Conservation (phyloP, 1,284 basidiomycete genomes). For the Tylopilus orsonianus region DNA sequence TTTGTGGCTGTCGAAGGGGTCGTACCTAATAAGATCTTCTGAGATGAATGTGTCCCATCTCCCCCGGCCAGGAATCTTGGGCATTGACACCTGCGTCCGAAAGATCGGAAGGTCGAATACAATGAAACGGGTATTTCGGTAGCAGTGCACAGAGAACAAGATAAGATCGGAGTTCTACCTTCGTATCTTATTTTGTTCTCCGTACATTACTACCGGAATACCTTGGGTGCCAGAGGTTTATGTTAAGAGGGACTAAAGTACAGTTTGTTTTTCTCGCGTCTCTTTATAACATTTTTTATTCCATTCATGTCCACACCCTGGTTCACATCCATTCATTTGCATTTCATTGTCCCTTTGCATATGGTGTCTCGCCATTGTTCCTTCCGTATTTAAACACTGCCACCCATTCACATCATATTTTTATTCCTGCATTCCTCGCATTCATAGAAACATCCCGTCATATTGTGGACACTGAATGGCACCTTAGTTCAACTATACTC, state of each 20-base stretch:
- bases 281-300: too few relatives aligned
- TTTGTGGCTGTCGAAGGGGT: not conserved
- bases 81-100: constrained; percentile 16
- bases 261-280: not conserved
- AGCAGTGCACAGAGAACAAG: too few relatives aligned
- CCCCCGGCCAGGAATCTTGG: constrained; percentile 22
- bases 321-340: too few relatives aligned
- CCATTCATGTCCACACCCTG: too few relatives aligned
- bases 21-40: constrained; percentile 1
- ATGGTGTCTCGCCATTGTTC: not conserved
- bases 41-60: constrained; percentile 16
- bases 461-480: not conserved
- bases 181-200: constrained; percentile 26
- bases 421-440: constrained; percentile 2
- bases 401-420: not conserved
- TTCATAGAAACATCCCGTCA: not conserved
- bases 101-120: too few relatives aligned
- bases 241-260: constrained; percentile 20
- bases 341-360: too few relatives aligned
- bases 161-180: too few relatives aligned
- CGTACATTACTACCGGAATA: constrained; percentile 28
- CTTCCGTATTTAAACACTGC: not conserved
- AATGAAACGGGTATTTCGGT: too few relatives aligned
- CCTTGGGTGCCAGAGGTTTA: constrained; percentile 35
- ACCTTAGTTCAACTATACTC: not conserved